Evolutionary conservation across 805 yeast species (phyloP).

Genomic region (Kluyveromyces starmeri): DNA sequence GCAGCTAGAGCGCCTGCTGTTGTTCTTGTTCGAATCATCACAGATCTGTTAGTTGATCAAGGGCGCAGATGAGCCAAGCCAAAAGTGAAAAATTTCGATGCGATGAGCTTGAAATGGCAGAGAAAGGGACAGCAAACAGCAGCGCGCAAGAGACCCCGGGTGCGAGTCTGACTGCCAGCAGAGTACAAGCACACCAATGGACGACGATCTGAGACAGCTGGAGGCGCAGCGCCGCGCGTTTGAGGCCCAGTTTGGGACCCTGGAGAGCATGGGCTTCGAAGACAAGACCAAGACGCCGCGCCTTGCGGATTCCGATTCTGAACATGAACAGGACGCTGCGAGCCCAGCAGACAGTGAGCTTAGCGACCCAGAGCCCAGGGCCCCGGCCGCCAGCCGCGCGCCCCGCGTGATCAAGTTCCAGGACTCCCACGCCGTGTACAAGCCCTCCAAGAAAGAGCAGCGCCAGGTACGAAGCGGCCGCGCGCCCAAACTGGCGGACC

Average conservation of each 20-base stretch:
- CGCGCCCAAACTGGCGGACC: conserved; percentile 31
- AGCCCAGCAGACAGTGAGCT: no score
- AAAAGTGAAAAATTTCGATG: conserved; percentile 2
- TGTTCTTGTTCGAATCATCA: no score
- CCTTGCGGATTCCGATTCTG: no score
- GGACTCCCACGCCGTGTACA: conserved; percentile 11
- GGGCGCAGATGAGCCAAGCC: no score
- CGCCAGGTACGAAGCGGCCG: conserved; percentile 52
- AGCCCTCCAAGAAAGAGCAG: conserved; percentile 39
- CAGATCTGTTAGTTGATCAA: no score
- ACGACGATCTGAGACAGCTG: conserved; percentile 23
- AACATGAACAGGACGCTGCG: no score
- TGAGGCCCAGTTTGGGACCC: conserved; percentile 55
- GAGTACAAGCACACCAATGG: conserved; percentile 5
- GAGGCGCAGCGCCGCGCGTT: conserved; percentile 51
- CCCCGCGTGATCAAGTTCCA: conserved; percentile 24
- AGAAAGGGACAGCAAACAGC: neutral
- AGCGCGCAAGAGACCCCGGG: no score
- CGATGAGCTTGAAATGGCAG: conserved; percentile 1
- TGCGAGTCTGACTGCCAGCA: neutral
- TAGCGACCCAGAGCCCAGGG: no score
- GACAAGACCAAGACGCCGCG: conserved; percentile 37
- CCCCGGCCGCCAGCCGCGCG: conserved; percentile 1
- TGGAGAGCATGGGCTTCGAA: conserved; percentile 45
- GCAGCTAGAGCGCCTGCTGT: no score